Evolutionary conservation across 352 stramenopile genomes (phyloP).

Genomic region (Heterotrichella gracilis): DNA sequence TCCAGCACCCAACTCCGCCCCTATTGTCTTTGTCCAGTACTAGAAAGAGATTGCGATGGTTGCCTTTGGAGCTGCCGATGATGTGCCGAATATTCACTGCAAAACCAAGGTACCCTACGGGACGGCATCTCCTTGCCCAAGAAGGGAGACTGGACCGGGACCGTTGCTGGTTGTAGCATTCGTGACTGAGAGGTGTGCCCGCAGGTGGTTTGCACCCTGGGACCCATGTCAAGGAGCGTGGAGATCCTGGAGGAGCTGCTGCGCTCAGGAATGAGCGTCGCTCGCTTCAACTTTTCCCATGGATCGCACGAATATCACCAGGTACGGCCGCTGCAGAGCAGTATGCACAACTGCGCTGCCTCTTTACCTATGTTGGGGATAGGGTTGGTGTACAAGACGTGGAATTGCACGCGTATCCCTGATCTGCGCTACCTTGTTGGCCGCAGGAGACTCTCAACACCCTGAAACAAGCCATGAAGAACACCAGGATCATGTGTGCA

Average conservation of each 20-base stretch:
- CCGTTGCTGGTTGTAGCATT: too few species aligned
- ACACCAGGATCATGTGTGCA: too few species aligned
- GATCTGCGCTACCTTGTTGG: neutral
- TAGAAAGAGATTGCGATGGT: too few species aligned
- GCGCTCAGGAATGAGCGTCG: conserved; percentile 28
- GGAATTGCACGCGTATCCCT: neutral
- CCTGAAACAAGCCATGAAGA: neutral
- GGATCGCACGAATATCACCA: conserved; percentile 29
- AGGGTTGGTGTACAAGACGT: neutral
- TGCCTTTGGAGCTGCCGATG: too few species aligned
- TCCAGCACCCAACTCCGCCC: too few species aligned
- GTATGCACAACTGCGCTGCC: neutral
- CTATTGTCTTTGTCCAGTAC: too few species aligned
- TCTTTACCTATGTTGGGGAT: neutral
- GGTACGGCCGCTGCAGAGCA: conserved; percentile 27
- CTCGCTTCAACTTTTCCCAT: conserved; percentile 93
- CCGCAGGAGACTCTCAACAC: neutral
- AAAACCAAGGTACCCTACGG: too few species aligned
- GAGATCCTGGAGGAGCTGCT: conserved; percentile 54
- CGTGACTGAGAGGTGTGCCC: too few species aligned
- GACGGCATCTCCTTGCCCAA: too few species aligned
- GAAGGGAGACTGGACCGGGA: too few species aligned
- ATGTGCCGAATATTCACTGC: too few species aligned
- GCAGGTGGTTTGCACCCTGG: conserved; percentile 96
- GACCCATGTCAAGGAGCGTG: conserved; percentile 70